phyloP scores from a whole-genome alignment of 2,329 filamentous ascomycete genomes.

The Lizonia empirigonia region DNA sequence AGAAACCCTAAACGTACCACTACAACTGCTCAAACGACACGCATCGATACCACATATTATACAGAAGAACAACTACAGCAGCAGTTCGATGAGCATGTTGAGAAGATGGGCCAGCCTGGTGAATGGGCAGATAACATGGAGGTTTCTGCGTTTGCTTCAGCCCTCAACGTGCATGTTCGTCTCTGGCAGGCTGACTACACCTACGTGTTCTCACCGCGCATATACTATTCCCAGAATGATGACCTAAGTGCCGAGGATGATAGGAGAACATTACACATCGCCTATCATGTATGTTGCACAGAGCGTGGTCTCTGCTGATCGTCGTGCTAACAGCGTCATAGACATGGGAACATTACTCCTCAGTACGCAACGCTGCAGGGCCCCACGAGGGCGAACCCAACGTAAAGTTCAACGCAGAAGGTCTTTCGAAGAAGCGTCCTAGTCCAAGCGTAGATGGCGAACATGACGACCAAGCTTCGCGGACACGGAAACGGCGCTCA shows the following conservation, averaged over 20 bases:
- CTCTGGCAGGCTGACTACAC: constrained; percentile 63
- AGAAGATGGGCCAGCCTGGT: constrained; percentile 64
- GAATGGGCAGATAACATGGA: constrained; percentile 72
- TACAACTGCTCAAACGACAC: constrained; percentile 51
- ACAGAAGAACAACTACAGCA: constrained; percentile 60
- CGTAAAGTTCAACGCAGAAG: constrained; percentile 45
- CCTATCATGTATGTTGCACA: constrained; percentile 62
- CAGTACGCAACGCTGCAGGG: constrained; percentile 65
- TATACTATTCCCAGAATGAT: constrained; percentile 32
- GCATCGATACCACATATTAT: constrained; percentile 54
- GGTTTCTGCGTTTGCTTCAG: constrained; percentile 68
- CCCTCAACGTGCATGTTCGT: constrained; percentile 65
- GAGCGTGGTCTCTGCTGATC: background rate
- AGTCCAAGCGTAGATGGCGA: constrained; percentile 60
- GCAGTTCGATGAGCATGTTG: constrained; percentile 61
- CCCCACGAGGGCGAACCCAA: constrained; percentile 62
- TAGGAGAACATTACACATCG: constrained; percentile 60
- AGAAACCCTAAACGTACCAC: constrained; percentile 63
- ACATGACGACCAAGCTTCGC: constrained; percentile 55
- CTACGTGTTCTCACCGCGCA: constrained; percentile 56
- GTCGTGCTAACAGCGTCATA: constrained; percentile 43
- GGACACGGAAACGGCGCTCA: constrained; percentile 60
- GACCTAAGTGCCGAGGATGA: constrained; percentile 41
- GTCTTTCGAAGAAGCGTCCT: constrained; percentile 51
- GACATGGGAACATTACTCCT: constrained; percentile 71